Conservation (phyloP, 495 filamentous ascomycete species). For the Jackrogersella minutella region DNA sequence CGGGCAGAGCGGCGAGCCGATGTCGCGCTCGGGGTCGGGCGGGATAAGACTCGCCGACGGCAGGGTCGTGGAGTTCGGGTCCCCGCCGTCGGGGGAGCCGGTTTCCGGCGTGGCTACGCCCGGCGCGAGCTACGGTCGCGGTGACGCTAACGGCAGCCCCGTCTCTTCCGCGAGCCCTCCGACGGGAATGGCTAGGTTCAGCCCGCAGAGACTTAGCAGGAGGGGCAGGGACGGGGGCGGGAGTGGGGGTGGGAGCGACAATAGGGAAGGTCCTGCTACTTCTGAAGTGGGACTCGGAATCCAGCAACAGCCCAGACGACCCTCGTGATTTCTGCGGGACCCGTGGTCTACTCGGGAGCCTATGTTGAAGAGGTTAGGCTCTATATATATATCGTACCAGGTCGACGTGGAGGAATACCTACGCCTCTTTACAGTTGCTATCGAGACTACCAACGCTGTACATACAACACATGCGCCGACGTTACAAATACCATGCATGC, state of each 20-base stretch:
- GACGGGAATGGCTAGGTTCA: slow-evolving; percentile 2
- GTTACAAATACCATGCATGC: slow-evolving; percentile 11
- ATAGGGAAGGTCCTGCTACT: neutral
- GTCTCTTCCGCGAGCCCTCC: slow-evolving; percentile 4
- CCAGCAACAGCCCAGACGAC: neutral
- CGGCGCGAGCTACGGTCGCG: too few species aligned
- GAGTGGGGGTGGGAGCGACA: neutral
- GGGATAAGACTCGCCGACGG: slow-evolving; percentile 43
- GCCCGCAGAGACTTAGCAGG: slow-evolving; percentile 18
- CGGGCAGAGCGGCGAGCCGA: slow-evolving; percentile 21
- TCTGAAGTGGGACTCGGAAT: slow-evolving; percentile 27
- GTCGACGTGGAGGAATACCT: neutral
- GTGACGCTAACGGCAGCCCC: neutral
- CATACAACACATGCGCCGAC: slow-evolving; percentile 2
- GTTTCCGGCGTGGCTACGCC: too few species aligned
- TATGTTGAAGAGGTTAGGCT: neutral
- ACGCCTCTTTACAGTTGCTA: neutral
- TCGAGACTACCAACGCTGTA: slow-evolving; percentile 5
- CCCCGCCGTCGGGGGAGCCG: slow-evolving; percentile 14
- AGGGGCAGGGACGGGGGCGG: slow-evolving; percentile 9
- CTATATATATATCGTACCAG: slow-evolving; percentile 16
- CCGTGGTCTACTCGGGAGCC: neutral
- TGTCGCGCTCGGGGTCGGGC: slow-evolving; percentile 41
- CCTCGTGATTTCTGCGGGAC: slow-evolving; percentile 1
- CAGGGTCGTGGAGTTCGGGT: slow-evolving; percentile 46